These are phyloP conservation scores for Penstemon eatonii DNA, from an alignment of 257 asterid species.

Conservation along the genomic window DNA sequence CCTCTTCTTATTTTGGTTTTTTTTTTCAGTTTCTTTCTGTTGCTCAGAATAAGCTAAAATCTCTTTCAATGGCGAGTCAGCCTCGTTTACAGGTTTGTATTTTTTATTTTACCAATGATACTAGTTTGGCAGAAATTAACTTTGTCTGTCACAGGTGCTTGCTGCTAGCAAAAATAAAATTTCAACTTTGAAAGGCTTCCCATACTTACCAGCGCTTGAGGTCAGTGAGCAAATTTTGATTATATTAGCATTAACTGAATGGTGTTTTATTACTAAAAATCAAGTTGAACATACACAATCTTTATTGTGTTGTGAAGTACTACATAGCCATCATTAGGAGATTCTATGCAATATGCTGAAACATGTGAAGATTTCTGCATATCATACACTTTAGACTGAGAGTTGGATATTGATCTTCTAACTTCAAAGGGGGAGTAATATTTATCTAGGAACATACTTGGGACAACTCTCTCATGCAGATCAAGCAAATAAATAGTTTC, in stretches of 20 bases:
- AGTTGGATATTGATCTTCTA: conserved; percentile 5
- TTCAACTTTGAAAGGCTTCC: conserved; percentile 96
- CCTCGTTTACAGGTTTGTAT: conserved; percentile 92
- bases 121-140: conserved; percentile 20
- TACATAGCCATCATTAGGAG: neutral
- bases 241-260: conserved; percentile 17
- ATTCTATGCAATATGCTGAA: neutral
- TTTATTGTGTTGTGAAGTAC: neutral
- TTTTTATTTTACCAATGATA: conserved; percentile 23
- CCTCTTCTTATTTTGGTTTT: conserved; percentile 16
- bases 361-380: neutral
- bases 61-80: conserved; percentile 97
- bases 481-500: conserved; percentile 11
- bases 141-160: conserved; percentile 60
- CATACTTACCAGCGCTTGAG: conserved; percentile 94
- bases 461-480: conserved; percentile 1
- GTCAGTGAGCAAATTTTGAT: conserved; percentile 45
- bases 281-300: neutral
- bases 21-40: conserved; percentile 86
- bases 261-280: neutral
- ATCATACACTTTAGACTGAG: conserved; percentile 6
- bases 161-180: conserved; percentile 98
- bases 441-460: conserved; percentile 8
- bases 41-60: conserved; percentile 95
- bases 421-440: conserved; percentile 14